A percentile compares a stretch with the other conserved stretches of the same genome.
phyloP scores from a whole-genome alignment of 2,329 filamentous ascomycete genomes.

The Colletotrichum brevisporum region DNA sequence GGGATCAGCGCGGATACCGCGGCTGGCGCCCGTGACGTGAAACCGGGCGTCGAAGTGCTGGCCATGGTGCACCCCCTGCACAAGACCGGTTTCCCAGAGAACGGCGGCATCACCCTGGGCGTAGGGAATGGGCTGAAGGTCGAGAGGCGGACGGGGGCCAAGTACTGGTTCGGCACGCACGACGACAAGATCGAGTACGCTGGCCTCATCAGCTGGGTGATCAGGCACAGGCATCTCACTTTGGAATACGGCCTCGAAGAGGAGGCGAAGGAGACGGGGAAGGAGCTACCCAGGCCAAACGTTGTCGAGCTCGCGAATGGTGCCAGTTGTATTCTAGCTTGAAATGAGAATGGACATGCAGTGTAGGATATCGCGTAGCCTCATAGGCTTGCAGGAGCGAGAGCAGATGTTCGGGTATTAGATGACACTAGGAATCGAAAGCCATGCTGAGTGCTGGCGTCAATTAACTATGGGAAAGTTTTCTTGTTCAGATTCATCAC shows the following conservation, averaged over 20 bases:
- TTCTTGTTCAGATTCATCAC: no score
- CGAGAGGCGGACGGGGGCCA: neutral
- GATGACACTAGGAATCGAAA: no score
- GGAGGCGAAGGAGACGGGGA: neutral
- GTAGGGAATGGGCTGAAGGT: constrained; percentile 11
- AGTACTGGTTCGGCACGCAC: constrained; percentile 27
- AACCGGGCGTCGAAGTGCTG: neutral
- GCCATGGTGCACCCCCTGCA: constrained; percentile 12
- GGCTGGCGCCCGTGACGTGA: neutral
- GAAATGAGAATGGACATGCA: neutral
- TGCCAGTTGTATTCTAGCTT: neutral
- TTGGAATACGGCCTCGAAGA: constrained; percentile 4
- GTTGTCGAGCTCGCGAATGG: constrained; percentile 7
- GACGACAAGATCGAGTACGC: constrained; percentile 13
- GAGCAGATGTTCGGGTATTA: no score
- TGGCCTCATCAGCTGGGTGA: constrained; percentile 11
- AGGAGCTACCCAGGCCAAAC: neutral
- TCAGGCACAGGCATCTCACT: neutral
- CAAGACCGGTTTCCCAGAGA: neutral
- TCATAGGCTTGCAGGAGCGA: no score
- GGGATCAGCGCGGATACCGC: neutral
- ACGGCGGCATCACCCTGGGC: constrained; percentile 1
- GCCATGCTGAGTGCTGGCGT: no score
- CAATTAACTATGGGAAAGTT: no score
- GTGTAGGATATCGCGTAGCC: no score